Percentiles rank a stretch among this genome's conserved stretches.
Evolutionary conservation across 768 basidiomycete species (phyloP).

Genomic region (Lentinula guzmanii): DNA sequence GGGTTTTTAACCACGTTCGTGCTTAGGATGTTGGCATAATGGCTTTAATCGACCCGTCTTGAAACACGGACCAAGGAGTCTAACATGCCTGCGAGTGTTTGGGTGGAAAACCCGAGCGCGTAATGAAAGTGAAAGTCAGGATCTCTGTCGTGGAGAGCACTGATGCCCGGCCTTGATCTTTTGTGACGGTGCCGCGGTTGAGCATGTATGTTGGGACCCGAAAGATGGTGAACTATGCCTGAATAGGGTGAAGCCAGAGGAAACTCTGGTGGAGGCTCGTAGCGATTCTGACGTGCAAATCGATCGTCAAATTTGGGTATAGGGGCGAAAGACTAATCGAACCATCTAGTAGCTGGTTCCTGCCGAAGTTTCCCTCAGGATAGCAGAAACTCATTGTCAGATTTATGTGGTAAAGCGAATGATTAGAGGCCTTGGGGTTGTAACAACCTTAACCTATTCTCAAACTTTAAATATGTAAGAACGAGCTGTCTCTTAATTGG

Average conservation of each 20-base stretch:
- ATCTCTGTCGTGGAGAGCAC: constrained; percentile 59
- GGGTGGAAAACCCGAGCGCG: constrained; percentile 65
- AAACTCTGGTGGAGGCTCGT: constrained; percentile 95
- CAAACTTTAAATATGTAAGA: constrained; percentile 85
- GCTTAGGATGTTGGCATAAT: constrained; percentile 75
- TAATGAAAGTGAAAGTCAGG: constrained; percentile 69
- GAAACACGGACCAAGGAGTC: constrained; percentile 86
- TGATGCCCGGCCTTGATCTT: constrained; percentile 72
- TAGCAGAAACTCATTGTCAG: constrained; percentile 49
- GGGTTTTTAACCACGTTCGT: constrained; percentile 47
- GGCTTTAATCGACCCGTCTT: constrained; percentile 78
- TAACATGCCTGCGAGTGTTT: constrained; percentile 79
- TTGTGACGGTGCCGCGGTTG: constrained; percentile 71
- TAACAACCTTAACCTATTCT: constrained; percentile 83
- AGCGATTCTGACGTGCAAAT: constrained; percentile 97
- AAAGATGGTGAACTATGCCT: constrained; percentile 86
- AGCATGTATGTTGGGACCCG: constrained; percentile 84
- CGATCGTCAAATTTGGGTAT: constrained; percentile 94
- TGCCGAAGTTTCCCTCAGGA: constrained; percentile 81
- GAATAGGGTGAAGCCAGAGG: constrained; percentile 90
- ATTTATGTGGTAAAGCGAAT: constrained; percentile 78
- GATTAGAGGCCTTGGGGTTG: constrained; percentile 89
- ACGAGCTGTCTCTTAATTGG: constrained; percentile 77
- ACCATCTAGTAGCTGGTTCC: constrained; percentile 93
- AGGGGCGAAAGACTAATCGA: constrained; percentile 96